Evolutionary conservation across 2,329 filamentous ascomycete genomes (phyloP).

Genomic region (Penicillium thymicola): DNA sequence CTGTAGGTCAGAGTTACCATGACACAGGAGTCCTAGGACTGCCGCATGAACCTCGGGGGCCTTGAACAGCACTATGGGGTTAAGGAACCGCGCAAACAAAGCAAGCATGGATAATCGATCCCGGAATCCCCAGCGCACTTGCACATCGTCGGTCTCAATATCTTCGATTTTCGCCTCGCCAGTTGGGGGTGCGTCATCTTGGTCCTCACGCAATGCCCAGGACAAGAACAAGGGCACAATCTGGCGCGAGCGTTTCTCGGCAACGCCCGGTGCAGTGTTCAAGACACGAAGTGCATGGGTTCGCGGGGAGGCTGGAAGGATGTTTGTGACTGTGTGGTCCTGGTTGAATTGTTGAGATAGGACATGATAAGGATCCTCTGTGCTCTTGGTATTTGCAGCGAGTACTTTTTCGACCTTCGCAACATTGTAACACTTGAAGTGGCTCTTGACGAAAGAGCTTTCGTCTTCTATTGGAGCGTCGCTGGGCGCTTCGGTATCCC

Average conservation of each 20-base stretch:
- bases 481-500: constrained; percentile 21
- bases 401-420: constrained; percentile 56
- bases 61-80: constrained; percentile 79
- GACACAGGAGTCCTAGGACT: constrained; percentile 71
- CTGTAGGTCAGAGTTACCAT: constrained; percentile 88
- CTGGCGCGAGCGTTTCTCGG: constrained; percentile 79
- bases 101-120: constrained; percentile 81
- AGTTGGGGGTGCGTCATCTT: constrained; percentile 36
- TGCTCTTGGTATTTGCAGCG: constrained; percentile 51
- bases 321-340: constrained; percentile 48
- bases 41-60: constrained; percentile 72
- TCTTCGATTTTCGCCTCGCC: constrained; percentile 14
- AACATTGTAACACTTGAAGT: constrained; percentile 84
- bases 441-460: constrained; percentile 25
- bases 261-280: constrained; percentile 67
- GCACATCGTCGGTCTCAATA: constrained; percentile 16
- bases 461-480: constrained; percentile 26
- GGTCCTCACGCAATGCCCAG: constrained; percentile 62
- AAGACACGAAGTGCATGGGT: constrained; percentile 78
- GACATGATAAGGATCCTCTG: constrained; percentile 54
- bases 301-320: constrained; percentile 54
- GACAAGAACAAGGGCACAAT: constrained; percentile 82
- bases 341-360: constrained; percentile 64
- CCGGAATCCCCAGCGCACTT: constrained; percentile 44
- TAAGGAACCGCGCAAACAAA: constrained; percentile 80